These are phyloP conservation scores for Mycena olivaceomarginata DNA, from an alignment of 768 basidiomycete genomes.

Conservation along the genomic window DNA sequence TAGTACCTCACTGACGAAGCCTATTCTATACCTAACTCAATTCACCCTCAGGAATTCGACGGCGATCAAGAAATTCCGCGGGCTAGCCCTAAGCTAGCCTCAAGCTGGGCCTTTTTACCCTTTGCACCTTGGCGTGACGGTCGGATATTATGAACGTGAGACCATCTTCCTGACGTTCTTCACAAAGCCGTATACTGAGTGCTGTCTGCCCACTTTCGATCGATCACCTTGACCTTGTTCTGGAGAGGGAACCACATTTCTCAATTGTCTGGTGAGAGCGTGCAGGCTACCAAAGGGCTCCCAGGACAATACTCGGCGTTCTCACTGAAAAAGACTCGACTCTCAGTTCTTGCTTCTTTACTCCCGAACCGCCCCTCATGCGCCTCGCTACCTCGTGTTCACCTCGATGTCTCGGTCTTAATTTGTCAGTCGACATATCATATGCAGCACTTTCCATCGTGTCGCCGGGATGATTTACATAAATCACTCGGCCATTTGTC, in stretches of 20 bases:
- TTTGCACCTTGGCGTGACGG: too few species aligned
- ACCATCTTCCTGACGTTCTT: neutral
- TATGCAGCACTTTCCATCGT: slow-evolving; percentile 3
- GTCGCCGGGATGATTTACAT: neutral
- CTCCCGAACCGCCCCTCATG: neutral
- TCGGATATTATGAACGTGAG: too few species aligned
- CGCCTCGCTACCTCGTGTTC: slow-evolving; percentile 9
- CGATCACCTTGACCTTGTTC: neutral
- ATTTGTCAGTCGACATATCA: slow-evolving; percentile 11
- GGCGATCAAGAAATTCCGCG: too few species aligned
- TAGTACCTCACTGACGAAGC: too few species aligned
- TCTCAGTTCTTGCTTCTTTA: neutral
- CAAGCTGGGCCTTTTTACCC: too few species aligned
- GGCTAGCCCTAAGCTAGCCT: too few species aligned
- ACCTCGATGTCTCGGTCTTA: slow-evolving; percentile 9
- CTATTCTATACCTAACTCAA: too few species aligned
- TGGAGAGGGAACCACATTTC: slow-evolving; percentile 8
- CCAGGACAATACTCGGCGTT: neutral
- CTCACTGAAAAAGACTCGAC: neutral
- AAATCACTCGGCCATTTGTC: neutral
- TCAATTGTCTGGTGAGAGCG: neutral
- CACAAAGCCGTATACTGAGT: neutral
- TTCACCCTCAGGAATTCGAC: too few species aligned
- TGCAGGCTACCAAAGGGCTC: neutral
- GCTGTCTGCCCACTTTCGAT: neutral